Conservation (phyloP, 176 grass and related monocot species). For the Avena insularis region DNA sequence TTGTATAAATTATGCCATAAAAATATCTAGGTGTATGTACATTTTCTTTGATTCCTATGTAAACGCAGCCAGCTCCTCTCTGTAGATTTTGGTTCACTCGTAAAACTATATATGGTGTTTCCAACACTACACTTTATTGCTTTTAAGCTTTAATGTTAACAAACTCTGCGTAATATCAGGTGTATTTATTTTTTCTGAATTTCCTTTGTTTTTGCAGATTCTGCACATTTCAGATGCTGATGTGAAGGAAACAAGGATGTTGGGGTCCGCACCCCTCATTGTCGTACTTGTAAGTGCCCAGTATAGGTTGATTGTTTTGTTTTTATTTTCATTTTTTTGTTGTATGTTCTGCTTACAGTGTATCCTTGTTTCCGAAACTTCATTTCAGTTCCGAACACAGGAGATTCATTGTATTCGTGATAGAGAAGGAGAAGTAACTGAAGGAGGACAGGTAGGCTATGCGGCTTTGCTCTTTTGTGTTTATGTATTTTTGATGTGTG, state of each 20-base stretch:
- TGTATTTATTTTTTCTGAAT: neutral
- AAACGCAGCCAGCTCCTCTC: slow-evolving; percentile 4
- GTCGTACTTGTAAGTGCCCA: slow-evolving; percentile 61
- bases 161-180: neutral
- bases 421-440: slow-evolving; percentile 73
- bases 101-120: slow-evolving; percentile 19
- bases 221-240: slow-evolving; percentile 96
- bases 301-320: neutral
- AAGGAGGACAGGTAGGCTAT: slow-evolving; percentile 81
- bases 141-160: slow-evolving; percentile 28
- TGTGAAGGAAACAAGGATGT: slow-evolving; percentile 93
- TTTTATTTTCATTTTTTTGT: neutral
- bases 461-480: neutral
- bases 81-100: slow-evolving; percentile 11
- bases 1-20: neutral
- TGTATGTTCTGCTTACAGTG: slow-evolving; percentile 34
- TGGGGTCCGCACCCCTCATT: slow-evolving; percentile 85
- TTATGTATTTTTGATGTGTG: slow-evolving; percentile 23
- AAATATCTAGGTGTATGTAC: slow-evolving; percentile 1
- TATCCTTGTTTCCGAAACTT: slow-evolving; percentile 36
- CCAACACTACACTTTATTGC: slow-evolving; percentile 31
- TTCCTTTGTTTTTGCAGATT: slow-evolving; percentile 65
- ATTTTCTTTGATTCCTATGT: slow-evolving; percentile 4
- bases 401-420: slow-evolving; percentile 96
- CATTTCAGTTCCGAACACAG: slow-evolving; percentile 89